These are phyloP conservation scores for Penicillium verhagenii DNA, from an alignment of 495 filamentous ascomycete genomes.

Conservation along the genomic window DNA sequence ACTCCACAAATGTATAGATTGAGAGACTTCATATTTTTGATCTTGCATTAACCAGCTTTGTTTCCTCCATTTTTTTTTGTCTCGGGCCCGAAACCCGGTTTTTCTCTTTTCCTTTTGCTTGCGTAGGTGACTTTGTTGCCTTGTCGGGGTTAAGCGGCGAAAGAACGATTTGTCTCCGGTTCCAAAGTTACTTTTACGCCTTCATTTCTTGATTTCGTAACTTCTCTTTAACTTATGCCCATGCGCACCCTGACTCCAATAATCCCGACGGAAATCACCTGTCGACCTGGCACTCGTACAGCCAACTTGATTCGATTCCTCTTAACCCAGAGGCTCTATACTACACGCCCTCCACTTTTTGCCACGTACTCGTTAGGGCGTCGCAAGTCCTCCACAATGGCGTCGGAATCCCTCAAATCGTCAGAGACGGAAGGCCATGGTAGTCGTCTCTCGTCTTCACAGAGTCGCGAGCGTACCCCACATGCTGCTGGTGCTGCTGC, in stretches of 20 bases:
- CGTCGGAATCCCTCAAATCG: slow-evolving; percentile 40
- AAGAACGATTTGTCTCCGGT: slow-evolving; percentile 24
- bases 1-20: background rate
- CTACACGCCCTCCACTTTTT: slow-evolving; percentile 15
- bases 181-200: background rate
- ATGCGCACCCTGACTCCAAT: slow-evolving; percentile 16
- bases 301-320: background rate
- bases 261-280: slow-evolving; percentile 12
- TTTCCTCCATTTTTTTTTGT: background rate
- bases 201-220: background rate
- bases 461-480: slow-evolving; percentile 21
- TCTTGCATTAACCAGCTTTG: background rate
- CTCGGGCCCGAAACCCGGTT: background rate
- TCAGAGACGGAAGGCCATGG: slow-evolving; percentile 31
- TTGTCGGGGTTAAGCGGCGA: slow-evolving; percentile 30
- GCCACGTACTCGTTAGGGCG: slow-evolving; percentile 14
- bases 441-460: slow-evolving; percentile 49
- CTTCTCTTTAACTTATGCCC: slow-evolving; percentile 8
- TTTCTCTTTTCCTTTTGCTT: slow-evolving; percentile 4
- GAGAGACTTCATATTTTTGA: no score
- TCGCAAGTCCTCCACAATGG: slow-evolving; percentile 37
- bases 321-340: slow-evolving; percentile 16
- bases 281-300: slow-evolving; percentile 4
- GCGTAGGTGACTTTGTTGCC: slow-evolving; percentile 10
- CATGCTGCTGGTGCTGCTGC: slow-evolving; percentile 43